A percentile compares a stretch with the other conserved stretches of the same genome.
Evolutionary conservation across 2,329 filamentous ascomycete genomes (phyloP).

Genomic region (Cytospora chrysosperma): DNA sequence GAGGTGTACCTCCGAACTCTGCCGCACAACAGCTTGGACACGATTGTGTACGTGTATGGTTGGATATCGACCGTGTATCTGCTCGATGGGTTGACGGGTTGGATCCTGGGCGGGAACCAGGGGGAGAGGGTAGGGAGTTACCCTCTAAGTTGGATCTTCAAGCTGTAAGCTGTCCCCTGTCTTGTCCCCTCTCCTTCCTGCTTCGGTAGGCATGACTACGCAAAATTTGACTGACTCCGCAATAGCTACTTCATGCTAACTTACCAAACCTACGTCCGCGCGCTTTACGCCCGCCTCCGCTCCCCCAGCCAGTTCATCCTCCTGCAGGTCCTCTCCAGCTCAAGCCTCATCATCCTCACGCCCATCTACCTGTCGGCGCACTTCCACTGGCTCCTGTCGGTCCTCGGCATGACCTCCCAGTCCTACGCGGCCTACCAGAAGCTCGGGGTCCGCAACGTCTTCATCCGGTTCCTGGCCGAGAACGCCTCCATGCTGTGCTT

Average conservation of each 20-base stretch:
- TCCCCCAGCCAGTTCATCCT: constrained; percentile 64
- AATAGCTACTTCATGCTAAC: constrained; percentile 64
- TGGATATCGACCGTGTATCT: constrained; percentile 68
- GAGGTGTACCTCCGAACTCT: constrained; percentile 67
- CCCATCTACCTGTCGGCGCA: constrained; percentile 62
- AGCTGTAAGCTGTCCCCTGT: constrained; percentile 50
- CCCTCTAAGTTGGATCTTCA: constrained; percentile 69
- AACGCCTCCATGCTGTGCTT: constrained; percentile 69
- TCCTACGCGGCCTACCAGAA: constrained; percentile 65
- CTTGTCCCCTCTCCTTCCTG: background rate
- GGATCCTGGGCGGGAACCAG: constrained; percentile 64
- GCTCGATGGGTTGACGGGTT: constrained; percentile 63
- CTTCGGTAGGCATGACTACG: background rate
- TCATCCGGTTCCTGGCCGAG: constrained; percentile 65
- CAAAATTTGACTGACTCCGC: constrained; percentile 10
- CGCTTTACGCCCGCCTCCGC: constrained; percentile 65
- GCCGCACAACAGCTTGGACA: constrained; percentile 65
- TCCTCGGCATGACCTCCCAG: constrained; percentile 57
- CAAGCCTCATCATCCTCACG: constrained; percentile 60
- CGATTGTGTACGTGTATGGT: constrained; percentile 67
- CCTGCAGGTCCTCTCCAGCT: constrained; percentile 63
- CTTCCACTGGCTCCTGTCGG: constrained; percentile 55
- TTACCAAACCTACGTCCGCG: constrained; percentile 70
- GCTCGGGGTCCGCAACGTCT: constrained; percentile 64
- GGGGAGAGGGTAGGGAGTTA: constrained; percentile 68